These are phyloP conservation scores for Tillandsia leiboldiana DNA, from an alignment of 176 grass and related monocot species.

Conservation along the genomic window DNA sequence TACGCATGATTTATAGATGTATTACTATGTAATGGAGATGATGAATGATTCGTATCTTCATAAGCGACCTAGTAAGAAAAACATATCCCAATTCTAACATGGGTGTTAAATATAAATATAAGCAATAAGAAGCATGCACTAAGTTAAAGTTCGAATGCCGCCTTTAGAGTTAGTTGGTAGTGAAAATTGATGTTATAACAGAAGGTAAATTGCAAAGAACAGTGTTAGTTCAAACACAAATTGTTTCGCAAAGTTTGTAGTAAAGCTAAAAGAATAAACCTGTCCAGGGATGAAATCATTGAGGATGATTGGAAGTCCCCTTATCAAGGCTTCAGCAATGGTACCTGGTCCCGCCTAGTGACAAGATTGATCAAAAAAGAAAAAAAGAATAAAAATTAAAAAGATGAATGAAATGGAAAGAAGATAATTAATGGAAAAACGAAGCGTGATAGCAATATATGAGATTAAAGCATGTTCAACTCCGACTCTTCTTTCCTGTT, in stretches of 20 bases:
- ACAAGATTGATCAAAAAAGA: constrained; percentile 10
- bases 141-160: neutral
- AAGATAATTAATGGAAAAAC: neutral
- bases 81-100: neutral
- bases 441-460: neutral
- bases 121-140: neutral
- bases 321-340: constrained; percentile 98
- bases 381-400: constrained; percentile 1
- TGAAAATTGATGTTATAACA: neutral
- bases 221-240: neutral
- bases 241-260: neutral
- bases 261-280: constrained; percentile 28
- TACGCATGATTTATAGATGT: neutral
- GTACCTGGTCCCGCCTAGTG: constrained; percentile 91
- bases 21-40: neutral
- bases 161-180: neutral
- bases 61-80: neutral
- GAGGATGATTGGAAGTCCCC: constrained; percentile 93
- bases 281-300: constrained; percentile 99
- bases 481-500: neutral
- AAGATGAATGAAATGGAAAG: neutral
- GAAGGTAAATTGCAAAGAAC: neutral
- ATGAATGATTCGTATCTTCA: too few relatives aligned
- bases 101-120: neutral
- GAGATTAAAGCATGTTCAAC: neutral